Percentiles rank a stretch among this genome's conserved stretches.
phyloP scores from a whole-genome alignment of 2,329 filamentous ascomycete species.

The Fusarium guadeloupense region DNA sequence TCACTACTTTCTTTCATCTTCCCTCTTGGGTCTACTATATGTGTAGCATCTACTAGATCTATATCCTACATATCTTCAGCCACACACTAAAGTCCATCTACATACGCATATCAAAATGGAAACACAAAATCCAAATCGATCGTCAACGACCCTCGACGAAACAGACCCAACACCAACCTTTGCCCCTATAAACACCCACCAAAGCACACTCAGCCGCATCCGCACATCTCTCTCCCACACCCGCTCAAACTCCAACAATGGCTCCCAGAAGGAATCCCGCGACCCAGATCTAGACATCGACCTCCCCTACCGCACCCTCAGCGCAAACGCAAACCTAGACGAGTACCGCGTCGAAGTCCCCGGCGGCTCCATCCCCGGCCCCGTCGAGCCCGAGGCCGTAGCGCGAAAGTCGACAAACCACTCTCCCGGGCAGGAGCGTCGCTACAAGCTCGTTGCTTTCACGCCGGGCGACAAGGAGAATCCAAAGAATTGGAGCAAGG shows the following conservation, averaged over 20 bases:
- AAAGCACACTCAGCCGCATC: conserved; percentile 24
- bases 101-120: conserved; percentile 15
- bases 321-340: conserved; percentile 66
- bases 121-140: conserved; percentile 22
- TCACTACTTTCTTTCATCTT: neutral
- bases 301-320: conserved; percentile 73
- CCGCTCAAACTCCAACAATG: conserved; percentile 12
- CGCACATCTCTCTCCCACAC: conserved; percentile 39
- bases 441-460: conserved; percentile 70
- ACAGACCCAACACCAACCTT: conserved; percentile 17
- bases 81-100: neutral
- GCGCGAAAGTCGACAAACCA: conserved; percentile 30
- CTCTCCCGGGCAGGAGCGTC: conserved; percentile 33
- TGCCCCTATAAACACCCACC: conserved; percentile 37
- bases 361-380: conserved; percentile 67
- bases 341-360: conserved; percentile 73
- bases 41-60: no score
- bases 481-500: conserved; percentile 86
- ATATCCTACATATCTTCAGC: neutral
- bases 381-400: conserved; percentile 41
- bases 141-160: conserved; percentile 34
- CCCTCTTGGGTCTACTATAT: neutral
- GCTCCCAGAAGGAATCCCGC: conserved; percentile 47
- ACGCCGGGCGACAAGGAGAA: conserved; percentile 76
- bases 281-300: conserved; percentile 60